Evolutionary conservation across 2,329 filamentous ascomycete genomes (phyloP), one percentile per base, ranked within the genome.

Genomic region (Polytolypa hystricis): DNA sequence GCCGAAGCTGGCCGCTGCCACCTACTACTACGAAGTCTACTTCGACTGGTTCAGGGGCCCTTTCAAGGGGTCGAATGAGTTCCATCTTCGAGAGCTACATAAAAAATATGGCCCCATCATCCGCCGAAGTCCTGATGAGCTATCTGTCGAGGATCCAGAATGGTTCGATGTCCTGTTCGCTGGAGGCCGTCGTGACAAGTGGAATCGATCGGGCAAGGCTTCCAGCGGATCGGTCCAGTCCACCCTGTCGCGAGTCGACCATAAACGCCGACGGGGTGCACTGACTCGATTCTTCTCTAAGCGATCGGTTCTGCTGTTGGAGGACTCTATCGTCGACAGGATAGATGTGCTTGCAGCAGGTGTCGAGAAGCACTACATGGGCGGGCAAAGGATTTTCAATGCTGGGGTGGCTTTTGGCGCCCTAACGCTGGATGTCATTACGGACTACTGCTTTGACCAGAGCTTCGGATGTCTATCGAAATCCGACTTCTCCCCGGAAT

Each of bases 11-110:
- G 49, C 46, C 5, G 43, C 44, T 11, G 16, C 30, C 15, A 42
- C 33, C 7, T 48, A 45, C 35, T 12, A 41, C 4, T 48, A 49
- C 33, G 49, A 51, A 29, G 37, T 26, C 2, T 51, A 45, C 29
- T 48, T 44, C 16, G 49, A 50, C 28, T 42, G 38, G 29, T 32
- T 32, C 17, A 32, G 18, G 30, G 17, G 30, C 12, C 30, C 30
- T 32, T 32, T 16, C 11, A 32, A 19, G 14, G 17, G 30, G 18
- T 16, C 18, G 30, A 32, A 32, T 18, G 30, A 32, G 30, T 16
- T 16, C 30, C 17, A 19, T 17, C 30, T 32, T 5, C 30, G 18
- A 32, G 30, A 32, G 30, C 30, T 15, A 17, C 30, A 32, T 32
- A 15, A 32, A 11, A 15, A 32, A 19, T 32, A 32, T 6, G 30